Evolutionary conservation across 2,329 filamentous ascomycete species (phyloP), one percentile per base, ranked within the genome.

Genomic region (Mycosphaerella arachidis): DNA sequence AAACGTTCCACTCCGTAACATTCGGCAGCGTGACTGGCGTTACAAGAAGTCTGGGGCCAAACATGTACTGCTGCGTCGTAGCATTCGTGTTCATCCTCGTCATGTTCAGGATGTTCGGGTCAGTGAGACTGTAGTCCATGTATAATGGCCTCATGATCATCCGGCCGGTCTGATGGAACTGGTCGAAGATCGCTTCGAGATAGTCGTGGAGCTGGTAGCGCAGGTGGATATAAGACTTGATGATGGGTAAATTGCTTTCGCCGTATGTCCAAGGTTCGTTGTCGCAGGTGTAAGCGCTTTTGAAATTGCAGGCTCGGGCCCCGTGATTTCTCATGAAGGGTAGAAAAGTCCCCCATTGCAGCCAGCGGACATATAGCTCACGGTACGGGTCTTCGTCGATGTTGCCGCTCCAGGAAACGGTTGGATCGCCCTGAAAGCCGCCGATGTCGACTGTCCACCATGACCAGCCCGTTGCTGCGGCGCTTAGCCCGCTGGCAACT

Each of bases 51-150:
- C 69, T 60, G 3, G 73, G 73, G 0, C 74, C 74, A 53, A 76
- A 74, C 74, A 76, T 75, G 54, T 76, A 76, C 61, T 75, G 71
- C 62, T 76, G 73, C 2, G 73, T 76, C 0, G 73, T 74, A 30
- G 66, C 64, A 46, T 76, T 75, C 27, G 56, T 67, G 56, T 75
- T 75, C 13, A 57, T 59, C 18, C 43, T 57, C 1, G 72, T 73
- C 62, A 65, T 57, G 8, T 59, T 35, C 1, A 43, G 10, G 27
- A 72, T 62, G 57, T 64, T 66, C 1, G 65, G 60, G 58, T 76
- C 74, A 0, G 68, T 70, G 9, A 57, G 61, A 37, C 69, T 66
- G 43, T 75, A 76, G 53, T 77, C 74, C 73, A 76, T 74, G 37
- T 71, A 76, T 50, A 76, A 61, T 0, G 75, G 74, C 0, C 74